phyloP scores from a whole-genome alignment of 192 early-diverging fungal genomes.

The Umbelopsis sp. region DNA sequence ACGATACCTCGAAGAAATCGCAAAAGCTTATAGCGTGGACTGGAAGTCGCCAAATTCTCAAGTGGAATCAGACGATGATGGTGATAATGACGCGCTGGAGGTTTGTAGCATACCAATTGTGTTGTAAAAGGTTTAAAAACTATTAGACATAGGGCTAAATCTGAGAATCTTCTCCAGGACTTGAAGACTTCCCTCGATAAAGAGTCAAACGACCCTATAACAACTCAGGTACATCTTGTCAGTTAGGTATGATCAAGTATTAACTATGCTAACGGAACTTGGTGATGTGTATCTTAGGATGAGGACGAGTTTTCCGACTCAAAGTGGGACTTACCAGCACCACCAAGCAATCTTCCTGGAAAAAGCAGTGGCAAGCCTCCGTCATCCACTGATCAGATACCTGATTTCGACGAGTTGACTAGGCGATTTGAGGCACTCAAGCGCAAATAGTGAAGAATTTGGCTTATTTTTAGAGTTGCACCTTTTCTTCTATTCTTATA shows the following conservation, averaged over 20 bases:
- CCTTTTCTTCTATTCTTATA: background rate
- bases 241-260: background rate
- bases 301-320: background rate
- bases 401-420: constrained; percentile 37
- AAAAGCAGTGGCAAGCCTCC: background rate
- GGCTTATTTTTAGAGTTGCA: background rate
- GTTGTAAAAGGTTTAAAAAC: background rate
- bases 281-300: background rate
- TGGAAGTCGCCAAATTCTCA: constrained; percentile 63
- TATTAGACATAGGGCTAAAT: no score
- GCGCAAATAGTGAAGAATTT: background rate
- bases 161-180: background rate
- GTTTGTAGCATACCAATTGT: constrained; percentile 15
- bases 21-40: constrained; percentile 73
- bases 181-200: background rate
- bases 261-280: no score
- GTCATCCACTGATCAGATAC: background rate
- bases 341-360: constrained; percentile 17
- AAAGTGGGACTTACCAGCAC: constrained; percentile 10
- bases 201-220: background rate
- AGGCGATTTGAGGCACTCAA: constrained; percentile 17
- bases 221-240: background rate
- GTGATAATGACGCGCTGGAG: constrained; percentile 30
- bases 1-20: constrained; percentile 89
- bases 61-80: constrained; percentile 34